Evolutionary conservation across 164 flowering plant genomes (phyloP).

Genomic region (Vitis labrusca): DNA sequence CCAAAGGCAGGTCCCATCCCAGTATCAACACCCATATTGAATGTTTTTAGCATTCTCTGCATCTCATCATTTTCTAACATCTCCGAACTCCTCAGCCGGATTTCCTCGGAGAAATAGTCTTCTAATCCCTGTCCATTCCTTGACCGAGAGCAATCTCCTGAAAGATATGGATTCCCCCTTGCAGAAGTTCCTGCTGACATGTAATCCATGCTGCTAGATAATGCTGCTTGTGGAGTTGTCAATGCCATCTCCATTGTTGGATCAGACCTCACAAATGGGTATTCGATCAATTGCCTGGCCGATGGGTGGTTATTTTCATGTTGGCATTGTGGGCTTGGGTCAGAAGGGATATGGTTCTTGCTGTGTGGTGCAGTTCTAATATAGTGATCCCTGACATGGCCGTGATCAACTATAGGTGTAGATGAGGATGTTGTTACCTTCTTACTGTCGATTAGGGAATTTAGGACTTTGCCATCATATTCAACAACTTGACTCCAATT

Average conservation of each 20-base stretch:
- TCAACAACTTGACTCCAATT: constrained; percentile 56
- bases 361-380: constrained; percentile 10
- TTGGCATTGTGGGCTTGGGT: constrained; percentile 24
- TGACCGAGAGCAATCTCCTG: constrained; percentile 37
- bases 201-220: constrained; percentile 24
- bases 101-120: constrained; percentile 40
- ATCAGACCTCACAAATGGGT: constrained; percentile 29
- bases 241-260: constrained; percentile 17
- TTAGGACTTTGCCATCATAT: constrained; percentile 50
- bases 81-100: constrained; percentile 48
- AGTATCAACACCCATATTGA: constrained; percentile 23
- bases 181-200: constrained; percentile 19
- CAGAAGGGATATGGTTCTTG: constrained; percentile 26
- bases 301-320: constrained; percentile 12
- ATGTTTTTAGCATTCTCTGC: constrained; percentile 46
- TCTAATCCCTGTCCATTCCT: constrained; percentile 33
- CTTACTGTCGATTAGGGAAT: constrained; percentile 21
- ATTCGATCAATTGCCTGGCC: constrained; percentile 34
- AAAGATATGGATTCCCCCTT: constrained; percentile 10
- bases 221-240: constrained; percentile 21
- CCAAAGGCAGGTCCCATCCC: constrained; percentile 29
- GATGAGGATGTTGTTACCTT: constrained; percentile 15
- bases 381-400: constrained; percentile 16
- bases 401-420: constrained; percentile 4
- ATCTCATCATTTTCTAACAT: constrained; percentile 56